Evolutionary conservation across 345 rosid genomes (phyloP), one percentile per base, ranked within the genome.

Genomic region (Arabidopsis suecica): DNA sequence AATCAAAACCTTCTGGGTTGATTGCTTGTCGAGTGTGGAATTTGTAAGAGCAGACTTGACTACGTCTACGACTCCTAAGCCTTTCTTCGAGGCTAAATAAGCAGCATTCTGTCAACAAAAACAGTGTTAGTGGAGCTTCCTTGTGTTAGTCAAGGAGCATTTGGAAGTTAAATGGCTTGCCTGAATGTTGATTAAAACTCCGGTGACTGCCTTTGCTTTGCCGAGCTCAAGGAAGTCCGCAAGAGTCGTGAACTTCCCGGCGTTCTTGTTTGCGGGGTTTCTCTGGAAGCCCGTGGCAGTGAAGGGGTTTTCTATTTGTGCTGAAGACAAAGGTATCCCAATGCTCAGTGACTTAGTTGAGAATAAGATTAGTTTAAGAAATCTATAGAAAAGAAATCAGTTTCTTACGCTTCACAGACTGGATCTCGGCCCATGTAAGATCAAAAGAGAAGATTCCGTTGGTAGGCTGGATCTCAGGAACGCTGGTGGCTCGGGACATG

Each of bases 391-490:
- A 41, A 18, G 10, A 22, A 34, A 36, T 13, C 1, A 54, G 22
- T 34, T 61, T 32, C 74, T 78, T 84, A 94, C 97, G 90, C 73
- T 89, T 86, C 66, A 90, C 75, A 78, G 85, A 84, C 79, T 91
- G 89, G 61, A 94, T 89, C 78, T 94, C 97, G 5, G 75, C 81
- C 98, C 97, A 94, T 1, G 92, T 77, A 40, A 94, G 93, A 73
- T 91, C 97, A 62, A 94, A 94, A 9, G 97, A 88, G 77, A 90
- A 94, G 66, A 94, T 78, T 45, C 97, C 99, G 1, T 81, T 81
- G 10, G 66, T 34, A 14, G 73, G 42, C 69, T 92, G 95, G 73
- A 94, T 77, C 79, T 90, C 93, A n/a, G 91, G 97, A 51, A 85
- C 48, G 9, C 79, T 82, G 34, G 80, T 47, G 4, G 91, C 80